Evolutionary conservation across 164 flowering plant species (phyloP).

Genomic region (Tinospora cordifolia): DNA sequence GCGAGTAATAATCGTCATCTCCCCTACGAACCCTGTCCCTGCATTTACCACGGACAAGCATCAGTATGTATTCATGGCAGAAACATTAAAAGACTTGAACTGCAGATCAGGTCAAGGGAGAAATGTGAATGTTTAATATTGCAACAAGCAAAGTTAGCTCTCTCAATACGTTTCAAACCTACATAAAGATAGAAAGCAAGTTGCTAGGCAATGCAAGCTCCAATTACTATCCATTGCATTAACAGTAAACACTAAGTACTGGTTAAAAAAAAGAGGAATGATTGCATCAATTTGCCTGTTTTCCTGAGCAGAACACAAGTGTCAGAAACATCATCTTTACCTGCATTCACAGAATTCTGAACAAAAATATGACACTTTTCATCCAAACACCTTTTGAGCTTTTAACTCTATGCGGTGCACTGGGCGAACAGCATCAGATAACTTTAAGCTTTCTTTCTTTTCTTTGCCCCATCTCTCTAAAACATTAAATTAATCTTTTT

Average conservation of each 20-base stretch:
- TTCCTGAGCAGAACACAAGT: conserved; percentile 23
- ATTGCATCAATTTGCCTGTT: conserved; percentile 1
- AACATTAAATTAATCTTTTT: conserved; percentile 42
- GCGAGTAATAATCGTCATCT: conserved; percentile 37
- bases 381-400: conserved; percentile 41
- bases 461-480: conserved; percentile 58
- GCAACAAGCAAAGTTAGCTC: not conserved
- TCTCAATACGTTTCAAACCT: not conserved
- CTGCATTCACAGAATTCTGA: conserved; percentile 46
- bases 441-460: conserved; percentile 53
- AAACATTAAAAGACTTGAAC: not conserved
- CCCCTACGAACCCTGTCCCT: conserved; percentile 34
- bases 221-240: not conserved
- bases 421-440: conserved; percentile 56
- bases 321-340: conserved; percentile 44
- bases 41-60: conserved; percentile 3
- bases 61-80: not conserved
- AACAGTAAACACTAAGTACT: not conserved
- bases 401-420: conserved; percentile 36
- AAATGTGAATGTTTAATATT: not conserved
- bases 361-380: conserved; percentile 43
- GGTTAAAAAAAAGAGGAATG: not conserved
- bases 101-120: not conserved
- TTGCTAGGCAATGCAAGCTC: not conserved
- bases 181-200: not conserved